Evolutionary conservation across 2,329 filamentous ascomycete species (phyloP).

Genomic region (Fusarium sp.): DNA sequence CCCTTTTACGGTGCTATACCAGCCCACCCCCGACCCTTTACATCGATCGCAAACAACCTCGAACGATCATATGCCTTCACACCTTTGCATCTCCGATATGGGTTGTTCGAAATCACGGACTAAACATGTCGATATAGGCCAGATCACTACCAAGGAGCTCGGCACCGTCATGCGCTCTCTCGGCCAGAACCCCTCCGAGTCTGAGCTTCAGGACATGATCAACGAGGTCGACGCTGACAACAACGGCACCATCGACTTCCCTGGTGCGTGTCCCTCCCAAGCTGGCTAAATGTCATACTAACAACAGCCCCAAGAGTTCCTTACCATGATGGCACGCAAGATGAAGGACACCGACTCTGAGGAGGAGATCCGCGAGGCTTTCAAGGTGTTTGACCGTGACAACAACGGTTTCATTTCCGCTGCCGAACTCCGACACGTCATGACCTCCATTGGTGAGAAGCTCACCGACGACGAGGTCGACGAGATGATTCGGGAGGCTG

Average conservation of each 20-base stretch:
- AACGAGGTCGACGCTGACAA: constrained; percentile 94
- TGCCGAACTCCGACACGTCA: constrained; percentile 87
- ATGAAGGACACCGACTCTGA: constrained; percentile 95
- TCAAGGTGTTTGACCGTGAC: constrained; percentile 90
- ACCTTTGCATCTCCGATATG: constrained; percentile 9
- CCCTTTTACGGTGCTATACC: constrained; percentile 24
- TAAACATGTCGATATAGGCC: constrained; percentile 64
- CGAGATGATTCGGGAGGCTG: constrained; percentile 92
- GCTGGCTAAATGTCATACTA: constrained; percentile 18
- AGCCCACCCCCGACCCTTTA: constrained; percentile 20
- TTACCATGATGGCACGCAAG: constrained; percentile 94
- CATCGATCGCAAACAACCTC: constrained; percentile 18
- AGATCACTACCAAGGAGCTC: constrained; percentile 92
- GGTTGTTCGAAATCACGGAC: constrained; percentile 24
- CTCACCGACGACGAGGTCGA: constrained; percentile 91
- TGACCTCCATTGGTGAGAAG: constrained; percentile 93
- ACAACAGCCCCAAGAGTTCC: constrained; percentile 71
- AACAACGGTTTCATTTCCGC: constrained; percentile 94
- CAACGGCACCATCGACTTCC: constrained; percentile 92
- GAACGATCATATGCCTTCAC: not conserved
- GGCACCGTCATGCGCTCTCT: constrained; percentile 92
- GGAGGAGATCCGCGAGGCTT: constrained; percentile 89
- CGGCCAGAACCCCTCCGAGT: constrained; percentile 90
- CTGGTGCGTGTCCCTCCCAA: constrained; percentile 67
- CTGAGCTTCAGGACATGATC: constrained; percentile 92